phyloP scores from a whole-genome alignment of 1,284 basidiomycete genomes.

The Pterulicium gracile region DNA sequence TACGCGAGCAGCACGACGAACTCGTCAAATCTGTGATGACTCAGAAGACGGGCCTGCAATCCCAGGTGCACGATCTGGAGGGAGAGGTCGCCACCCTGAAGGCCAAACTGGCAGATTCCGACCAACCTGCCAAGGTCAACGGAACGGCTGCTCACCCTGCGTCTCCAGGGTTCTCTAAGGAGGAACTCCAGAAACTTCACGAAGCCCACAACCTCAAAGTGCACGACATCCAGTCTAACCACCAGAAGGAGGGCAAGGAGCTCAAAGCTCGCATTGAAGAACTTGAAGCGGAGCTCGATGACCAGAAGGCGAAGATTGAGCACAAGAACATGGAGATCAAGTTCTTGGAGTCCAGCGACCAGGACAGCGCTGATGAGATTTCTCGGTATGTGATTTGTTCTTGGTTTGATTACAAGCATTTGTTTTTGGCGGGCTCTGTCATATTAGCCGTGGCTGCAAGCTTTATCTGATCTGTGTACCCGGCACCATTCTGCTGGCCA shows the following conservation, averaged over 20 bases:
- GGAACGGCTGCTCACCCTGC: constrained; percentile 32
- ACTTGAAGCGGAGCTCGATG: constrained; percentile 40
- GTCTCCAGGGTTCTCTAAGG: constrained; percentile 48
- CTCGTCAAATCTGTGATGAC: constrained; percentile 41
- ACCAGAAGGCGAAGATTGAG: constrained; percentile 47
- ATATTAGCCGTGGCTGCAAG: constrained; percentile 46
- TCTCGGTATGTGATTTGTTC: constrained; percentile 55
- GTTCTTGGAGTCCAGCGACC: constrained; percentile 66
- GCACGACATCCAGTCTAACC: constrained; percentile 62
- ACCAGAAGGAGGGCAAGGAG: constrained; percentile 50
- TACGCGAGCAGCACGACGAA: constrained; percentile 46
- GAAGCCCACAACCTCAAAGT: constrained; percentile 77
- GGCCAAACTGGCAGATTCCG: constrained; percentile 29
- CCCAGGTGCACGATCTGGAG: constrained; percentile 59
- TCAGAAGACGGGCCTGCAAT: constrained; percentile 48
- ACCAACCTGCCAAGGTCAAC: constrained; percentile 36
- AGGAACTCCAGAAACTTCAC: constrained; percentile 63
- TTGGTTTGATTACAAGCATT: constrained; percentile 37
- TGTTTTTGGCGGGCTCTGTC: constrained; percentile 35
- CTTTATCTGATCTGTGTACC: constrained; percentile 29
- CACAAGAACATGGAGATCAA: constrained; percentile 71
- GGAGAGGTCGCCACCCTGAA: constrained; percentile 60
- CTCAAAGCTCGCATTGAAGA: constrained; percentile 53
- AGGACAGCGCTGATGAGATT: constrained; percentile 63
- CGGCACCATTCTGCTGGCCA: constrained; percentile 5